Base-by-base conservation (phyloP, 305 asterid genomes). In the Fraxinus latifolia region DNA sequence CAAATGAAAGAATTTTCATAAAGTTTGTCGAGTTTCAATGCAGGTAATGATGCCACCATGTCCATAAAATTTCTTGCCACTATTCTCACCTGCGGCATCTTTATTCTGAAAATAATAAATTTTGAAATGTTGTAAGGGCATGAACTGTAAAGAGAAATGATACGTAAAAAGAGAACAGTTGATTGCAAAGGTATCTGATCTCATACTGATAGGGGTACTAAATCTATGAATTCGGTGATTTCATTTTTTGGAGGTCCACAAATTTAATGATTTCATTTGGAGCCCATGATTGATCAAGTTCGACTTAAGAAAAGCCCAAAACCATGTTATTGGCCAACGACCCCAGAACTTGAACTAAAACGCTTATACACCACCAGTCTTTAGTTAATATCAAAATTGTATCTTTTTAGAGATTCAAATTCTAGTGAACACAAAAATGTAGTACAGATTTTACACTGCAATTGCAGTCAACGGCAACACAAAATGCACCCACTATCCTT, bases 11-110 rank as follows among this genome's bases (percentile, higher is more conserved):
- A 89, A 83, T 93, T 95, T 29, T 93, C 92, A 81, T 93, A 95
- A 79, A 95, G 97, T 85, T 85, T 90, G 89, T 96, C 97, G 9
- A 96, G 98, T 85, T 96, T 96, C 86, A 87, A 14, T 1, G 96
- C 92, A 37, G 99, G 98, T 91, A 96, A 82, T 55, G 98, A 96
- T 76, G 98, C 97, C 91, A 93, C 98, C 97, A 96, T 96, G 87
- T 96, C 99, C 99, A 94, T 93, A 83, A 96, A 96, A 82, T 96
- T 96, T 83, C 89, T 93, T 6, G 98, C 97, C 4, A 96, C 97
- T 67, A 96, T 90, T 86, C 86, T 94, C 83, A 96, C 96, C 82
- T 94, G 97, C 85, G 98, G 98, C 99, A 96, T 96, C 86, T 89
- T 87, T 7, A 4, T 70, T 79, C 74, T 60, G 17, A 68, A 68